Conservation (phyloP, 306 rosid genomes). For the Quercus agrifolia region DNA sequence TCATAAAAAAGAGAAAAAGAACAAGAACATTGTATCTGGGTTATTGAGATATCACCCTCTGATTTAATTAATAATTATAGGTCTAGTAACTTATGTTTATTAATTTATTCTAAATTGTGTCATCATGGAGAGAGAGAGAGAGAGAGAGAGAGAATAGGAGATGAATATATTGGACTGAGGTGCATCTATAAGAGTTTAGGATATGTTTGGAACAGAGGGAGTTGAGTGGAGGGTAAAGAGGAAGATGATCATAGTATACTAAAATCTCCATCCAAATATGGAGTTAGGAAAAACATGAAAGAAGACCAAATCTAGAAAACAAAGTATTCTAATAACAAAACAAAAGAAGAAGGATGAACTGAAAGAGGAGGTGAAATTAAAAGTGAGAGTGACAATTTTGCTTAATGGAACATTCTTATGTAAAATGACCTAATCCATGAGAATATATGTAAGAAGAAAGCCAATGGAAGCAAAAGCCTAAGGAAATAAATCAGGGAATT, state of each 20-base stretch:
- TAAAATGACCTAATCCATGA: background rate
- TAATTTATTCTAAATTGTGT: background rate
- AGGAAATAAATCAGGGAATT: conserved; percentile 42
- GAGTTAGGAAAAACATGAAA: background rate
- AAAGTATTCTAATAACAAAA: background rate
- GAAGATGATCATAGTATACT: no score
- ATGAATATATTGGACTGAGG: background rate
- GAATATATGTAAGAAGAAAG: conserved; percentile 21
- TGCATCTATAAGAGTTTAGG: background rate
- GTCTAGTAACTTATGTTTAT: background rate
- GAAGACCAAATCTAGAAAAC: background rate
- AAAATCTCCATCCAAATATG: no score
- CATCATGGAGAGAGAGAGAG: background rate
- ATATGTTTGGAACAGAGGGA: no score
- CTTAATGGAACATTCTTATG: background rate
- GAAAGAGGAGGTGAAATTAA: background rate
- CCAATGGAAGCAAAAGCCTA: conserved; percentile 37
- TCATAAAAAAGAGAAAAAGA: background rate
- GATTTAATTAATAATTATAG: background rate
- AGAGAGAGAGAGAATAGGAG: background rate
- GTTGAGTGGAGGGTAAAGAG: no score
- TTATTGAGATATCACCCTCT: background rate
- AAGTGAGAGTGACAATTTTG: background rate
- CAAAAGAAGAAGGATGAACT: background rate
- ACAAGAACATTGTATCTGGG: background rate